Percentiles rank a stretch among this genome's conserved stretches.
phyloP scores from a whole-genome alignment of 768 basidiomycete species.

The Phaeolepiota aurea region DNA sequence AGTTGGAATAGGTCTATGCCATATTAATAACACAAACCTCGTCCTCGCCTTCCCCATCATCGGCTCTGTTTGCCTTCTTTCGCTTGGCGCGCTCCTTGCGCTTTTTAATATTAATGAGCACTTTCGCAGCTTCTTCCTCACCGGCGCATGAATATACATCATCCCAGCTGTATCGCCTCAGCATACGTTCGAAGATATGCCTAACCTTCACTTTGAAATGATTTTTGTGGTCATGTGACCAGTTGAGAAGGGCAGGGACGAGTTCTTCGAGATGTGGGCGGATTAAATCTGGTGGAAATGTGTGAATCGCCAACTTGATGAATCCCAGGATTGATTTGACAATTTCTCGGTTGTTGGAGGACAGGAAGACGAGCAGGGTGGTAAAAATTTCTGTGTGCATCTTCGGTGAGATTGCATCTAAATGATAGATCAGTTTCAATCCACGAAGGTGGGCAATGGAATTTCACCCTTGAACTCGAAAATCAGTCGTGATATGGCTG shows the following conservation, averaged over 20 bases:
- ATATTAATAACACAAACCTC: slow-evolving; percentile 16
- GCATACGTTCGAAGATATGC: slow-evolving; percentile 94
- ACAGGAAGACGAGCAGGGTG: slow-evolving; percentile 85
- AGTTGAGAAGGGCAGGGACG: slow-evolving; percentile 77
- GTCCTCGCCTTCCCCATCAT: slow-evolving; percentile 49
- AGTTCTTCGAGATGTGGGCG: slow-evolving; percentile 70
- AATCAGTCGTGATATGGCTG: slow-evolving; percentile 84
- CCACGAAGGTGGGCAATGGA: not conserved
- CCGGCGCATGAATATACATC: slow-evolving; percentile 68
- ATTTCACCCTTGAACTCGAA: slow-evolving; percentile 89
- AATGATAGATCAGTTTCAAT: not conserved
- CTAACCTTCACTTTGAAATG: slow-evolving; percentile 97
- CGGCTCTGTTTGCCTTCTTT: slow-evolving; percentile 60
- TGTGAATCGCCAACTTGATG: slow-evolving; percentile 87
- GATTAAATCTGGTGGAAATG: slow-evolving; percentile 63
- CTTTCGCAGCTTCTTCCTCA: slow-evolving; percentile 79
- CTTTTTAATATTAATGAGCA: slow-evolving; percentile 91
- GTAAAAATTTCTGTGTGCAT: slow-evolving; percentile 82
- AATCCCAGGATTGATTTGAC: slow-evolving; percentile 95
- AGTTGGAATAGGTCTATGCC: not conserved
- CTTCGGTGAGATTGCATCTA: slow-evolving; percentile 58
- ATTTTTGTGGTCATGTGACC: slow-evolving; percentile 98
- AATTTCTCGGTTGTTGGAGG: slow-evolving; percentile 93
- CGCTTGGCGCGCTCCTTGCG: slow-evolving; percentile 89
- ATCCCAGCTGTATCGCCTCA: slow-evolving; percentile 85